Evolutionary conservation across 805 yeast species (phyloP).

Genomic region (Blastobotrys robertii): DNA sequence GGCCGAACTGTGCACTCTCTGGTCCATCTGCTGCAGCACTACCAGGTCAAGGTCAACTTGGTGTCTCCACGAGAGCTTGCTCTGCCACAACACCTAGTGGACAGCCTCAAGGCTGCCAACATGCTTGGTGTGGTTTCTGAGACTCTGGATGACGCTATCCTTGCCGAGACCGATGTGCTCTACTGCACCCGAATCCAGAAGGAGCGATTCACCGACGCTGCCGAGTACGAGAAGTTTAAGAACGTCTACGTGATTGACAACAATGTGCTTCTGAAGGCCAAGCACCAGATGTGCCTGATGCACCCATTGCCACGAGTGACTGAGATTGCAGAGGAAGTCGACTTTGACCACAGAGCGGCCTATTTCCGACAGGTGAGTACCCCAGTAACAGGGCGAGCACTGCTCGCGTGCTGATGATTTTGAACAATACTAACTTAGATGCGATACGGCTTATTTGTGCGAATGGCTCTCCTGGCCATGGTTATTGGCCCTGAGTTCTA

Average conservation of each 20-base stretch:
- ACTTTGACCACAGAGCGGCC: slow-evolving; percentile 98
- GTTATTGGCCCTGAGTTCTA: slow-evolving; percentile 90
- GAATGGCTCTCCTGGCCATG: slow-evolving; percentile 98
- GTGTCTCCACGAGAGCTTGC: slow-evolving; percentile 84
- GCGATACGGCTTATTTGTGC: slow-evolving; percentile 95
- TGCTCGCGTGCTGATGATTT: no score
- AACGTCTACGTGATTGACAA: slow-evolving; percentile 90
- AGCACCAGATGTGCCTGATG: slow-evolving; percentile 97
- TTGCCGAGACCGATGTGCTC: slow-evolving; percentile 85
- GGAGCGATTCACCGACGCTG: slow-evolving; percentile 76
- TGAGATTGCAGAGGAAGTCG: slow-evolving; percentile 97
- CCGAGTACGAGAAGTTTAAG: slow-evolving; percentile 78
- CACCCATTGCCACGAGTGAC: slow-evolving; percentile 97
- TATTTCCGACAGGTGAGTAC: slow-evolving; percentile 78
- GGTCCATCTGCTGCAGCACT: slow-evolving; percentile 80
- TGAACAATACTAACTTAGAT: slow-evolving; percentile 35
- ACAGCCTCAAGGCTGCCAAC: slow-evolving; percentile 54
- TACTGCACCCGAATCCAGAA: slow-evolving; percentile 98
- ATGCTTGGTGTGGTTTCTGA: slow-evolving; percentile 68
- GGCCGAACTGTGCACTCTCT: slow-evolving; percentile 98
- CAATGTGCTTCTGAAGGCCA: slow-evolving; percentile 81
- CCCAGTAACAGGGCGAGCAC: no score
- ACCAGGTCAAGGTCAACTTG: slow-evolving; percentile 86
- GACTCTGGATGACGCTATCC: slow-evolving; percentile 71
- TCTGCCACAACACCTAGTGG: slow-evolving; percentile 65